phyloP scores from a whole-genome alignment of 2,329 filamentous ascomycete genomes.

The Sphaerostilbella broomeana region DNA sequence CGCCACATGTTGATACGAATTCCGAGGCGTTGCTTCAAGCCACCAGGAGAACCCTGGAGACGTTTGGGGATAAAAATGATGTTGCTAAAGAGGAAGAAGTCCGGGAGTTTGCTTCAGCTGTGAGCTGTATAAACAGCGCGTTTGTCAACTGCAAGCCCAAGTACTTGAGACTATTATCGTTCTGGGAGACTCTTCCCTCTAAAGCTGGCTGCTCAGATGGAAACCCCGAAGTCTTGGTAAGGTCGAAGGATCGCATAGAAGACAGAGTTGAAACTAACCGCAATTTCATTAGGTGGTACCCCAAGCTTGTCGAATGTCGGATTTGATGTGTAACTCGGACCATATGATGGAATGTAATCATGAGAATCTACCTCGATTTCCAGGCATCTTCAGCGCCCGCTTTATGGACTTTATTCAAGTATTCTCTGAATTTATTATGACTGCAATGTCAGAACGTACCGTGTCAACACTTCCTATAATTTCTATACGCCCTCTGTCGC shows the following conservation, averaged over 20 bases:
- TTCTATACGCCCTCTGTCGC: constrained; percentile 5
- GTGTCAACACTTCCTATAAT: constrained; percentile 1
- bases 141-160: constrained; percentile 10
- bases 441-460: constrained; percentile 4
- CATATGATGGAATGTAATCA: constrained; percentile 16
- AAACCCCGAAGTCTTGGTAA: not conserved
- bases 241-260: no score
- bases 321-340: constrained; percentile 5
- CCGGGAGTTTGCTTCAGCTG: constrained; percentile 17
- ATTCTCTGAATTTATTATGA: constrained; percentile 8
- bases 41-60: constrained; percentile 14
- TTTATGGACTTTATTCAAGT: constrained; percentile 14
- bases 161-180: constrained; percentile 9
- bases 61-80: constrained; percentile 2
- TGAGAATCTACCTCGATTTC: constrained; percentile 16
- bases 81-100: constrained; percentile 13
- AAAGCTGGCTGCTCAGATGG: not conserved
- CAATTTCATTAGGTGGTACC: constrained; percentile 1
- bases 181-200: constrained; percentile 13
- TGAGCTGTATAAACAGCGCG: constrained; percentile 16
- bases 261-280: no score
- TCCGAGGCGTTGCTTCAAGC: constrained; percentile 17
- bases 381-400: constrained; percentile 13
- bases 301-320: not conserved
- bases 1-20: constrained; percentile 17